Conservation (phyloP, 306 rosid species). For the Sindora glabra region DNA sequence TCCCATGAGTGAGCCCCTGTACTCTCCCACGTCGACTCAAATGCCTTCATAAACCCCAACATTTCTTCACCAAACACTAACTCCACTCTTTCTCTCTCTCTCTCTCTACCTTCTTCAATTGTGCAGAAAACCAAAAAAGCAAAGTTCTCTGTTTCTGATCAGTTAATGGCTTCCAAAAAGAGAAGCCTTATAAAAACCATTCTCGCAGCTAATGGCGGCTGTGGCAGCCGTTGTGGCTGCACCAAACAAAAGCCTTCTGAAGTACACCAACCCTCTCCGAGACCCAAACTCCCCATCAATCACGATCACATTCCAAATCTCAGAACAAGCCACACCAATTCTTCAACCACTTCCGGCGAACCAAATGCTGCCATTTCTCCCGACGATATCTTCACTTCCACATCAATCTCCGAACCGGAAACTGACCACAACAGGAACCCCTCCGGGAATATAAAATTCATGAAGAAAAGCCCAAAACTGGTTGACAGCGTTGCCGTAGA, state of each 20-base stretch:
- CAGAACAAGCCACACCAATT: conserved; percentile 6
- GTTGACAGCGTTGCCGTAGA: conserved; percentile 29
- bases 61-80: too few relatives aligned
- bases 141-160: not conserved
- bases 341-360: conserved; percentile 34
- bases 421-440: not conserved
- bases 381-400: conserved; percentile 23
- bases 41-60: too few relatives aligned
- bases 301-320: not conserved
- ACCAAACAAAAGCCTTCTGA: conserved; percentile 21
- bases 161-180: conserved; percentile 39
- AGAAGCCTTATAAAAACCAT: conserved; percentile 26
- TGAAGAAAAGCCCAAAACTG: conserved; percentile 24
- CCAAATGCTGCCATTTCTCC: not conserved
- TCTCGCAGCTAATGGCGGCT: conserved; percentile 29
- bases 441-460: not conserved
- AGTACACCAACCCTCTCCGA: conserved; percentile 37
- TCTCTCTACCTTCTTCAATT: not conserved
- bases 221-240: conserved; percentile 49
- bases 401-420: conserved; percentile 28
- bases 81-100: not conserved
- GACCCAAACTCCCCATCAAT: conserved; percentile 4
- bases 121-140: not conserved
- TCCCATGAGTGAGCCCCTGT: too few relatives aligned
- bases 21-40: too few relatives aligned